These are phyloP conservation scores for Asterophora parasitica DNA, from an alignment of 768 basidiomycete genomes.

Conservation along the genomic window DNA sequence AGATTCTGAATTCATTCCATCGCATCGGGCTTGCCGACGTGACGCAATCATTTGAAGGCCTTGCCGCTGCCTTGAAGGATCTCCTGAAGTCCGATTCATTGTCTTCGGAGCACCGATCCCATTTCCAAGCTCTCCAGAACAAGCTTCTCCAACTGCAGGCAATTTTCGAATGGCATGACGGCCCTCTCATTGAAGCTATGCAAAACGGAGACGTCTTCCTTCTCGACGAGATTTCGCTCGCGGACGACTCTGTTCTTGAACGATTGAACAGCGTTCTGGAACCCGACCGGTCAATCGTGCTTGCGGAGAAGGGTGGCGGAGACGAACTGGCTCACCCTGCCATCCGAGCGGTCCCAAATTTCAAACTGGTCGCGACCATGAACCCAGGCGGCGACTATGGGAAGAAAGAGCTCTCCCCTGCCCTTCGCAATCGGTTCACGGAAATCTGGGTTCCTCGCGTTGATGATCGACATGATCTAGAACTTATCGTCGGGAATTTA, in stretches of 20 bases:
- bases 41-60: constrained; percentile 21
- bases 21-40: constrained; percentile 32
- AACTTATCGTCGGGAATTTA: constrained; percentile 66
- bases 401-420: constrained; percentile 97
- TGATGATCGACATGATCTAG: constrained; percentile 65
- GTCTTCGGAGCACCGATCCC: constrained; percentile 23
- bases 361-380: constrained; percentile 96
- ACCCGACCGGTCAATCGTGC: constrained; percentile 77
- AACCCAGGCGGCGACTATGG: constrained; percentile 99
- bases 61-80: constrained; percentile 23
- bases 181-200: constrained; percentile 95
- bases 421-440: constrained; percentile 94
- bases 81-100: constrained; percentile 25
- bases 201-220: constrained; percentile 76
- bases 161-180: constrained; percentile 96
- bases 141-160: constrained; percentile 53
- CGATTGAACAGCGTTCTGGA: constrained; percentile 97
- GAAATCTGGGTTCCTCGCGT: constrained; percentile 97
- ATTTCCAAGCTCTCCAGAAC: constrained; percentile 38
- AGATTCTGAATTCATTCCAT: constrained; percentile 37
- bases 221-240: constrained; percentile 94
- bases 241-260: constrained; percentile 97
- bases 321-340: constrained; percentile 61
- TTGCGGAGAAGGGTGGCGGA: constrained; percentile 85
- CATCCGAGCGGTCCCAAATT: constrained; percentile 59